phyloP scores from a whole-genome alignment of 352 stramenopile species.

The Phytophthora crassamura region DNA sequence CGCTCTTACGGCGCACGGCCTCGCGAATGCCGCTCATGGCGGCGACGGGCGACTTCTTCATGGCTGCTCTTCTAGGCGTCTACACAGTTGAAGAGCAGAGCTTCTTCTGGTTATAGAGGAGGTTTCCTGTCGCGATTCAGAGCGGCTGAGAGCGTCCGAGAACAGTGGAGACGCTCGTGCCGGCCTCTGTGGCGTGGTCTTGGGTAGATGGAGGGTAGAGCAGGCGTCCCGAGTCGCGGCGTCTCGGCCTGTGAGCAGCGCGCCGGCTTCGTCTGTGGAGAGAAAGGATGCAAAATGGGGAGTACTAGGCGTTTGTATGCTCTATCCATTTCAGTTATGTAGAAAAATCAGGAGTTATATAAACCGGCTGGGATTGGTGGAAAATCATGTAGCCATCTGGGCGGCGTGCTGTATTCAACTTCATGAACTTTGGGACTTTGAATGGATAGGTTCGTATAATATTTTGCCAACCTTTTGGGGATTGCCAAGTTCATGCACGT shows the following conservation, averaged over 20 bases:
- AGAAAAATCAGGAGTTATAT: slow-evolving; percentile 48
- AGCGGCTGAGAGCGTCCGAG: neutral
- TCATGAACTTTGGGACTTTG: too few species aligned
- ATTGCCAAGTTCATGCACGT: too few species aligned
- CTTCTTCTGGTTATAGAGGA: slow-evolving; percentile 4
- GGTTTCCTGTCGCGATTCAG: slow-evolving; percentile 11
- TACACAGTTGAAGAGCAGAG: slow-evolving; percentile 12
- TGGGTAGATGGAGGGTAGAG: too few species aligned
- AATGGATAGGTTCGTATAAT: too few species aligned
- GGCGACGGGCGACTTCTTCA: slow-evolving; percentile 58
- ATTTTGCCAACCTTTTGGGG: too few species aligned
- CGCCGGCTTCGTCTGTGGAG: slow-evolving; percentile 44
- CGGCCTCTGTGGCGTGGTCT: neutral
- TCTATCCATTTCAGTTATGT: slow-evolving; percentile 14
- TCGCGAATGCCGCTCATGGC: slow-evolving; percentile 68
- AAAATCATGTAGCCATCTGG: slow-evolving; percentile 18
- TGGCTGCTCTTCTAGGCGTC: slow-evolving; percentile 22
- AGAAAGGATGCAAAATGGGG: slow-evolving; percentile 11
- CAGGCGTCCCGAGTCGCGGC: slow-evolving; percentile 2
- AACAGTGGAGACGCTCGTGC: slow-evolving; percentile 1
- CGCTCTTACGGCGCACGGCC: slow-evolving; percentile 67
- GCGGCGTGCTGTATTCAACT: too few species aligned
- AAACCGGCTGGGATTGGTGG: slow-evolving; percentile 23
- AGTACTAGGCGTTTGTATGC: slow-evolving; percentile 23
- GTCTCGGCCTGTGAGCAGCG: slow-evolving; percentile 9